A percentile compares a stretch with the other conserved stretches of the same genome.
Evolutionary conservation across 2,329 filamentous ascomycete genomes (phyloP).

Genomic region (Aspergillus ochraceoroseus): DNA sequence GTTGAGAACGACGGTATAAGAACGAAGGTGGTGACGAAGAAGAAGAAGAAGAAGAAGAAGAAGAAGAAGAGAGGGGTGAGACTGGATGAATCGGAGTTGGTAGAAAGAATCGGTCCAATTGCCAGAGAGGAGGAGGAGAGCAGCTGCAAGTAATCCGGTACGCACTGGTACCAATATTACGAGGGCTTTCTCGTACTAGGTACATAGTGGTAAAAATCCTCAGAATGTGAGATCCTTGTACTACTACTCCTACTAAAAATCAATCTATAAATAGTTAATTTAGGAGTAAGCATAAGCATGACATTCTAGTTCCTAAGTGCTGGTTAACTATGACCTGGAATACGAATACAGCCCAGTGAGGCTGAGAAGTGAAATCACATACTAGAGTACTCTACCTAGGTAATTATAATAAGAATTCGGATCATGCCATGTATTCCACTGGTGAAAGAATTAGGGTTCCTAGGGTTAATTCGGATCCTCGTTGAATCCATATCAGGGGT

Average conservation of each 20-base stretch:
- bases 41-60: background rate
- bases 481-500: too few relatives aligned
- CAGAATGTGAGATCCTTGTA: too few relatives aligned
- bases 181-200: too few relatives aligned
- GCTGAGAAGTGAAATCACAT: constrained; percentile 5
- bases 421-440: background rate
- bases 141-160: constrained; percentile 7
- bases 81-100: constrained; percentile 11
- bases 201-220: constrained; percentile 1
- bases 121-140: constrained; percentile 2
- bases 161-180: too few relatives aligned
- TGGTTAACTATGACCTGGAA: too few relatives aligned
- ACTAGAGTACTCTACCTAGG: background rate
- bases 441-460: too few relatives aligned
- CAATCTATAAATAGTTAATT: constrained; percentile 1
- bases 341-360: background rate
- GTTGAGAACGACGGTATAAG: constrained; percentile 1
- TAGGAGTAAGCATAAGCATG: background rate
- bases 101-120: constrained; percentile 10
- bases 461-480: too few relatives aligned
- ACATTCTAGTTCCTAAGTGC: too few relatives aligned
- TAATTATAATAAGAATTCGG: background rate
- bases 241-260: too few relatives aligned
- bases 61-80: background rate
- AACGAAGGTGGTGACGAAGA: background rate